These are phyloP conservation scores for Phytopythium sindhum DNA, from an alignment of 352 stramenopile genomes.

Conservation along the genomic window DNA sequence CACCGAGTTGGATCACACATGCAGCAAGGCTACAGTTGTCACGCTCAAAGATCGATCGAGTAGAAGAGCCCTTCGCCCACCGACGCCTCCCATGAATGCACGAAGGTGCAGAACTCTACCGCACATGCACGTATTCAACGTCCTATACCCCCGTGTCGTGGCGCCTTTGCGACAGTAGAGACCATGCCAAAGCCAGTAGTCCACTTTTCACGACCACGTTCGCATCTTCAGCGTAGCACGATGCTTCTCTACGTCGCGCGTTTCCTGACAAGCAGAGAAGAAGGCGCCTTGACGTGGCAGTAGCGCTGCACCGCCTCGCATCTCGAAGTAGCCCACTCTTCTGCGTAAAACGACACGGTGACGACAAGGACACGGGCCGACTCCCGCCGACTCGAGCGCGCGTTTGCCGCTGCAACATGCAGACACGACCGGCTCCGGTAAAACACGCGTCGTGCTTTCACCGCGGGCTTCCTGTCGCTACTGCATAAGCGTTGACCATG, in stretches of 20 bases:
- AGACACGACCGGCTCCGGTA: neutral
- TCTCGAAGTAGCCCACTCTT: neutral
- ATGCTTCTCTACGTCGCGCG: neutral
- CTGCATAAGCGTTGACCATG: too few species aligned
- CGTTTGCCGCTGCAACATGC: neutral
- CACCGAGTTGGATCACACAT: neutral
- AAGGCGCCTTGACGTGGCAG: neutral
- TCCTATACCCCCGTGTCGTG: too few species aligned
- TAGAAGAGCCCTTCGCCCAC: too few species aligned
- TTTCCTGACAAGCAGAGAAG: neutral
- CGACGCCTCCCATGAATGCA: too few species aligned
- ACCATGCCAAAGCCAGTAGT: too few species aligned
- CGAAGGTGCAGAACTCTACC: too few species aligned
- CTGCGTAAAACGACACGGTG: neutral
- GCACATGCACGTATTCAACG: neutral
- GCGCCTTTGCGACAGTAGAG: too few species aligned
- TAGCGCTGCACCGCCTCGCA: neutral
- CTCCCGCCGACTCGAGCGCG: neutral
- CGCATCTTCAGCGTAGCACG: too few species aligned
- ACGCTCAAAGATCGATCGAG: too few species aligned
- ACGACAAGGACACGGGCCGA: neutral
- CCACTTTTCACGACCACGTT: too few species aligned
- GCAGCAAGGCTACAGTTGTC: neutral
- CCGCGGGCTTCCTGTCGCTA: neutral
- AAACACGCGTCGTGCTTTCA: neutral